A percentile compares a stretch with the other conserved stretches of the same genome.
These are phyloP conservation scores for Lactifluus volemus DNA, from an alignment of 768 basidiomycete species.

Conservation along the genomic window DNA sequence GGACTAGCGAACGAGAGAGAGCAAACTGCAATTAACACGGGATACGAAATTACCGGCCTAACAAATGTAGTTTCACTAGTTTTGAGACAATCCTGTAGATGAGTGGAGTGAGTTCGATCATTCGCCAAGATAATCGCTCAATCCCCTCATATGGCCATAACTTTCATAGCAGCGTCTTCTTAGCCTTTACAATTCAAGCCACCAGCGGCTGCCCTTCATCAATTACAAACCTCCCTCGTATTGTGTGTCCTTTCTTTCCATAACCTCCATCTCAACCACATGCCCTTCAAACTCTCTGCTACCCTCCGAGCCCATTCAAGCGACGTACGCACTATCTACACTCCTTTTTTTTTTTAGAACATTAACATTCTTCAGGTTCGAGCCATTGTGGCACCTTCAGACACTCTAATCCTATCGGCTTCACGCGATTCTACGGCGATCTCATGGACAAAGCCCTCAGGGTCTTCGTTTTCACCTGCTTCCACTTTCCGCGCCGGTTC, in stretches of 20 bases:
- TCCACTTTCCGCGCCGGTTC: slow-evolving; percentile 54
- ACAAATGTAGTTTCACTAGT: neutral
- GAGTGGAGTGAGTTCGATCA: neutral
- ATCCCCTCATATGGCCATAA: neutral
- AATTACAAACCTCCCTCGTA: slow-evolving; percentile 12
- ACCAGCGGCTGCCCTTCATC: neutral
- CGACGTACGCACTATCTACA: slow-evolving; percentile 44
- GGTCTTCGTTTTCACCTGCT: slow-evolving; percentile 44
- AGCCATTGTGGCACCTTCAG: slow-evolving; percentile 64
- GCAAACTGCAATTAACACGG: neutral
- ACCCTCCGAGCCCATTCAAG: slow-evolving; percentile 59
- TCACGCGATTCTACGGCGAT: slow-evolving; percentile 91
- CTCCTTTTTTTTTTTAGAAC: slow-evolving; percentile 24
- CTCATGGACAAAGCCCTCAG: slow-evolving; percentile 58
- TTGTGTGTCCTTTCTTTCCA: slow-evolving; percentile 12
- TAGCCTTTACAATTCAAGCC: slow-evolving; percentile 2
- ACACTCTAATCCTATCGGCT: slow-evolving; percentile 76
- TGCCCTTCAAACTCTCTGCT: slow-evolving; percentile 75
- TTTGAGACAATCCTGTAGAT: neutral
- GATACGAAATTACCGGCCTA: no score
- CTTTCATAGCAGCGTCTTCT: neutral
- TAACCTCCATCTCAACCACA: slow-evolving; percentile 22
- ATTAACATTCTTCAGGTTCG: slow-evolving; percentile 55
- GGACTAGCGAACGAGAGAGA: neutral
- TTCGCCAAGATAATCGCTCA: neutral